Base-by-base conservation (phyloP, 1,284 basidiomycete species). In the Malassezia equina region DNA sequence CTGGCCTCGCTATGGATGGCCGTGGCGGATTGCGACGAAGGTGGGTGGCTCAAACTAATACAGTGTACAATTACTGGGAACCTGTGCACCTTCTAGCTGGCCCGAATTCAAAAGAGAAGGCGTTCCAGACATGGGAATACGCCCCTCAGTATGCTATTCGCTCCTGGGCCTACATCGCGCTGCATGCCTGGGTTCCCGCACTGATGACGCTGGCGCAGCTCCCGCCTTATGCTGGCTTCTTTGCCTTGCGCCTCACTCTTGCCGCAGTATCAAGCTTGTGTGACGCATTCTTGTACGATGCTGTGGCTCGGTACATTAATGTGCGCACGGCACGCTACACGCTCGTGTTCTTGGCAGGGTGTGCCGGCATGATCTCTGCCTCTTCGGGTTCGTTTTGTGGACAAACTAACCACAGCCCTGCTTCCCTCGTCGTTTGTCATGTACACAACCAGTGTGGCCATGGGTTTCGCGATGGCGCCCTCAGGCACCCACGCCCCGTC, bases 61-160 rank as follows among this genome's bases (percentile, higher is more conserved):
- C 34, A 51, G 56, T 54, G 11, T 98, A 85, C 80, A 98, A 98
- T 76, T 98, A 95, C 76, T 98, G 88, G 88, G 94, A 98, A 72
- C 93, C 94, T 21, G 78, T 98, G 29, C 93, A 96, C 76, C 90
- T 68, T 5, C 90, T 76, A 79, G 58, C 54, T 51, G 21, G 51
- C 47, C 36, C 55, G 50, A 8, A 31, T 21, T 32, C 40, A 13
- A 11, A 23, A 3, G 25, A 15, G 3, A 40, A 2, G 23, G 45
- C 52, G 1, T 96, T 98, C 76, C 90, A 98, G 77, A 96, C 94
- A 1, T 98, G 94, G 94, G 94, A 98, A 73, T 84, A 88, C 7
- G 88, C 90, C 9, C 90, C 94, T 6, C 77, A 82, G 53, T 95
- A 86, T 71, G 84, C 90, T 6, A 85, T 99, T 61, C 80, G 94